Evolutionary conservation across 495 filamentous ascomycete genomes (phyloP).

Genomic region (Tuber umbilicatum): DNA sequence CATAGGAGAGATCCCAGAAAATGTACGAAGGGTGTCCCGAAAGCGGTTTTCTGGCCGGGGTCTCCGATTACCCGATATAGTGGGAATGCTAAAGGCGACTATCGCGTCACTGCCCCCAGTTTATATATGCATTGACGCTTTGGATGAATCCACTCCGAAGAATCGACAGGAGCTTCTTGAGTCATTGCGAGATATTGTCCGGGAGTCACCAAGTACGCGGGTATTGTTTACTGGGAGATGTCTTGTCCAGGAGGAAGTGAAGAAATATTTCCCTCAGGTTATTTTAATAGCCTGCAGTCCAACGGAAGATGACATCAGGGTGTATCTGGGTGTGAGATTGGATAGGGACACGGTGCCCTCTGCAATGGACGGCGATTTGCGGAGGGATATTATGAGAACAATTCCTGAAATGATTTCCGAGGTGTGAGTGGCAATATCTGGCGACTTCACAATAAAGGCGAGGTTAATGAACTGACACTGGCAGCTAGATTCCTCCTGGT

Average conservation of each 20-base stretch:
- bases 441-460: no score
- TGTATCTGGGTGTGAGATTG: background rate
- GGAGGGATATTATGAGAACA: background rate
- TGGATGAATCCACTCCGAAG: background rate
- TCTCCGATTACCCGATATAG: background rate
- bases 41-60: background rate
- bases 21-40: background rate
- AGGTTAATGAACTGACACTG: background rate
- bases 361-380: no score
- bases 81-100: background rate
- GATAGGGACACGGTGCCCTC: no score
- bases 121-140: background rate
- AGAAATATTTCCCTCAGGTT: background rate
- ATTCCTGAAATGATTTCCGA: background rate
- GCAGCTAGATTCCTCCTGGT: background rate
- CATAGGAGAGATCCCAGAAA: background rate
- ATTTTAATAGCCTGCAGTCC: background rate
- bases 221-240: background rate
- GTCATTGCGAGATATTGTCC: background rate
- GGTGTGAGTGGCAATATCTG: background rate
- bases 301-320: background rate
- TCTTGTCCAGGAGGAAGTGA: background rate
- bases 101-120: background rate
- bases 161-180: background rate
- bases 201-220: background rate